These are phyloP conservation scores for Vitis labrusca DNA, from an alignment of 164 flowering plant genomes.

Conservation along the genomic window DNA sequence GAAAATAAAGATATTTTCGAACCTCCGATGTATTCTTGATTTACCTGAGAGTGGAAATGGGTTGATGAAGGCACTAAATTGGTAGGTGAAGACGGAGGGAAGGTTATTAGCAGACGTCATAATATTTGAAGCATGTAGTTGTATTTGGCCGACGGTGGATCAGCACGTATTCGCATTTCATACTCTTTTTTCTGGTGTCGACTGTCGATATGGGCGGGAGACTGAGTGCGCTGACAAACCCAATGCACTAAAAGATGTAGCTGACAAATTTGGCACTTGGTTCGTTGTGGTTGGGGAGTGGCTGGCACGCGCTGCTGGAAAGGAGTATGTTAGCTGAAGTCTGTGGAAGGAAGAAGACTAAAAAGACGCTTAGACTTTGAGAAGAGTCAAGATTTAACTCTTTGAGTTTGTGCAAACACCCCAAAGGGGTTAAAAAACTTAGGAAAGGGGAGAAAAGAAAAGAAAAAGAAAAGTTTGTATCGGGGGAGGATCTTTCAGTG, in stretches of 20 bases:
- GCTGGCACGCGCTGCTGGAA: not conserved
- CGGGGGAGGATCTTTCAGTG: conserved; percentile 27
- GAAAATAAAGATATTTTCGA: too few relatives aligned
- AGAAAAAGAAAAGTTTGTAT: conserved; percentile 4
- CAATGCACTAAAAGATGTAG: not conserved
- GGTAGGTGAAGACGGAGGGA: too few relatives aligned
- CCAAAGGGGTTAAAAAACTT: conserved; percentile 4
- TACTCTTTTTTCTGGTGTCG: too few relatives aligned
- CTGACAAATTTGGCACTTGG: conserved; percentile 1
- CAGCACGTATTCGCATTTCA: too few relatives aligned
- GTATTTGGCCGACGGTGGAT: too few relatives aligned
- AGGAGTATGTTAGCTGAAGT: not conserved
- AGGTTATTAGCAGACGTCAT: too few relatives aligned
- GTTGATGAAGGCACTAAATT: too few relatives aligned
- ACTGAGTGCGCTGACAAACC: too few relatives aligned
- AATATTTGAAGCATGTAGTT: too few relatives aligned
- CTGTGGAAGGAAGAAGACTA: conserved; percentile 1
- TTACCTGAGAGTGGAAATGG: too few relatives aligned
- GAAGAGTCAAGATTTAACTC: conserved; percentile 28
- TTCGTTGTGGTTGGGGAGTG: conserved; percentile 2
- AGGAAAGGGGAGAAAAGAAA: not conserved
- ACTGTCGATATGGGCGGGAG: too few relatives aligned
- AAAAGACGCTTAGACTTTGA: conserved; percentile 13
- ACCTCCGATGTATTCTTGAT: too few relatives aligned
- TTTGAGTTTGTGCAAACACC: conserved; percentile 25